A percentile compares a stretch with the other conserved stretches of the same genome.
These are phyloP conservation scores for Sugiyamaella paludigena DNA, from an alignment of 1,139 yeast genomes.

Conservation along the genomic window DNA sequence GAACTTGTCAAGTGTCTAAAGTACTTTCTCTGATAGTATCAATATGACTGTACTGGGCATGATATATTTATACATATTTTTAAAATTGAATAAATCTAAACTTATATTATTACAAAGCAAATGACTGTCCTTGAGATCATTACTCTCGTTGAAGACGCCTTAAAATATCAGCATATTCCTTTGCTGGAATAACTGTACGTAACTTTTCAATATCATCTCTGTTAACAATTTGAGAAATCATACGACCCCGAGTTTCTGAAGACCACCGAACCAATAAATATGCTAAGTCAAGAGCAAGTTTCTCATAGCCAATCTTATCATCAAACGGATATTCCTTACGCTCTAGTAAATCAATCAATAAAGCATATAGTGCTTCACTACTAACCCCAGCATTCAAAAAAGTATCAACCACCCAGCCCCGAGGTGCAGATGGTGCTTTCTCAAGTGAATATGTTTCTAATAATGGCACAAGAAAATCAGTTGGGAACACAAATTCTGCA, in stretches of 20 bases:
- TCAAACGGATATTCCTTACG: slow-evolving; percentile 39
- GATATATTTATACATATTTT: no score
- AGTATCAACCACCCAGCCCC: slow-evolving; percentile 63
- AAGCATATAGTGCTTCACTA: slow-evolving; percentile 64
- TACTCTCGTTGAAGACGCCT: slow-evolving; percentile 5
- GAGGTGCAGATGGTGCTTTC: slow-evolving; percentile 43
- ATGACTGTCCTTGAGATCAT: no score
- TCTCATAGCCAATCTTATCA: slow-evolving; percentile 25
- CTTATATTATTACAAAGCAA: no score
- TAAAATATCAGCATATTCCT: slow-evolving; percentile 14
- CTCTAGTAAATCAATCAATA: slow-evolving; percentile 66
- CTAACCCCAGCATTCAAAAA: slow-evolving; percentile 75
- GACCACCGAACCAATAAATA: slow-evolving; percentile 32
- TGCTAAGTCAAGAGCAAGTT: slow-evolving; percentile 31
- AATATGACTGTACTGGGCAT: no score
- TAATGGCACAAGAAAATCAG: slow-evolving; percentile 65
- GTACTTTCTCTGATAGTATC: no score
- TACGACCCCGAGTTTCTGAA: slow-evolving; percentile 16
- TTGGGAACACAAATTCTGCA: slow-evolving; percentile 78
- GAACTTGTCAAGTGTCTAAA: no score
- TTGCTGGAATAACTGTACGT: slow-evolving; percentile 10
- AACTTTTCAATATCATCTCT: slow-evolving; percentile 14
- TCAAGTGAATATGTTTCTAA: slow-evolving; percentile 41
- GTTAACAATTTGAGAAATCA: slow-evolving; percentile 10
- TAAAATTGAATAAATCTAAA: no score